Base-by-base conservation (phyloP, 1,284 basidiomycete genomes). In the Ceratobasidium theobromae region DNA sequence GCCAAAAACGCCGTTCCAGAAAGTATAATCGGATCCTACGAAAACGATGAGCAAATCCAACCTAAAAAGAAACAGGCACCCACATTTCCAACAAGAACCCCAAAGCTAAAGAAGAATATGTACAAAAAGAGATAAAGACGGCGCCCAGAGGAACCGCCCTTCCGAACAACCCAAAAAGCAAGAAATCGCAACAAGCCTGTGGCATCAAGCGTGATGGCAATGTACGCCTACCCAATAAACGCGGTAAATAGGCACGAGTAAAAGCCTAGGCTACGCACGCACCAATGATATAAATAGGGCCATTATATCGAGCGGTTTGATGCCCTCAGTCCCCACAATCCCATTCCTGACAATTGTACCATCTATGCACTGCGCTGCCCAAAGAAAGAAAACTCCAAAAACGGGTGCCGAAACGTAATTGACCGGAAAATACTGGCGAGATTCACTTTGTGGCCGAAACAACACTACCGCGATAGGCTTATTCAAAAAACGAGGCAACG, bases 241-340 rank as follows among this genome's bases (percentile, higher is more conserved):
- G 21, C 45, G 40, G 32, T 53, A 41, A 4, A 4, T 25, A 14
- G 12, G 41, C 14, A 9, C 25, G 28, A 25, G 12, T 12, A 33
- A n/a, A 35, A 48, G 1, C 8, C 12, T 1, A 16, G 40, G 18
- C 25, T 35, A 28, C n/a, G 75, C 78, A n/a, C n/a, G 68, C 66
- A 83, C 84, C 62, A 98, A 81, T 1, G 90, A 91, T 70, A 94
- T 86, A 78, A 98, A 98, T 3, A 98, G 80, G 28, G 93, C 91
- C 76, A 98, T 85, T 68, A 98, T 94, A 75, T 97, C 93, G 73
- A 95, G 92, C 0, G 96, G 95, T 70, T 91, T 84, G 41, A 98
- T 84, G 1, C 89, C 89, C 53, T 87, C 87, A 0, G 82, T 78
- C 21, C 89, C 89, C 25, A 89, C 79, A 60, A 89, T 86, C 0